phyloP scores from a whole-genome alignment of 139 green algal genomes.

The Trebouxia sp. region DNA sequence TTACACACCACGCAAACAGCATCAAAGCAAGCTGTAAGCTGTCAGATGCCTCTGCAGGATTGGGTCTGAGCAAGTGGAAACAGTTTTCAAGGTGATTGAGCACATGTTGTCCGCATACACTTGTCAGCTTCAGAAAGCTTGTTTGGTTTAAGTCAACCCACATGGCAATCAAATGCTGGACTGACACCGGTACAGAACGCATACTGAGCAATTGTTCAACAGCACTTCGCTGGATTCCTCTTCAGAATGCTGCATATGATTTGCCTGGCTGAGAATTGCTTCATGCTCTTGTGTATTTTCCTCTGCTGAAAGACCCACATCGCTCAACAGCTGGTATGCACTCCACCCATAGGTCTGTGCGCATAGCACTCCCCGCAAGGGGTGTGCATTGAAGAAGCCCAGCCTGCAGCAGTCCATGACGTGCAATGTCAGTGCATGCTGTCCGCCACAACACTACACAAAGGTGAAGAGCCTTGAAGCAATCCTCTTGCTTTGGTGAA shows the following conservation, averaged over 20 bases:
- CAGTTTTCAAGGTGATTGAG: too few relatives aligned
- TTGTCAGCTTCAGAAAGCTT: too few relatives aligned
- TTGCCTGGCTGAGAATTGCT: neutral
- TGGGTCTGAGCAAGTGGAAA: too few relatives aligned
- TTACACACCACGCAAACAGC: too few relatives aligned
- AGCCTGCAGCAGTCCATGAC: neutral
- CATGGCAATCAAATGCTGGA: too few relatives aligned
- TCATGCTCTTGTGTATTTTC: neutral
- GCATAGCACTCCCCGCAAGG: neutral
- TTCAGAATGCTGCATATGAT: neutral
- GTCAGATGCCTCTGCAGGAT: too few relatives aligned
- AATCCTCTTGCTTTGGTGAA: neutral
- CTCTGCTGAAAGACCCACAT: neutral
- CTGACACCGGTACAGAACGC: neutral
- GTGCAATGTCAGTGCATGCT: neutral
- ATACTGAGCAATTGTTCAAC: slow-evolving; percentile 1
- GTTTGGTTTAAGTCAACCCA: too few relatives aligned
- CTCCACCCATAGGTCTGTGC: slow-evolving; percentile 1
- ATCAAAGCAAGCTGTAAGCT: too few relatives aligned
- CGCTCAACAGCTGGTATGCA: neutral
- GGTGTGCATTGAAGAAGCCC: neutral
- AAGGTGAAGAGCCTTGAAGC: neutral
- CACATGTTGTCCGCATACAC: too few relatives aligned
- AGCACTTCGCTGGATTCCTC: neutral
- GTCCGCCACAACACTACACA: neutral